Evolutionary conservation across 148 eudicot species (phyloP), one percentile per base, ranked within the genome.

Genomic region (Hydrangea macrophylla): DNA sequence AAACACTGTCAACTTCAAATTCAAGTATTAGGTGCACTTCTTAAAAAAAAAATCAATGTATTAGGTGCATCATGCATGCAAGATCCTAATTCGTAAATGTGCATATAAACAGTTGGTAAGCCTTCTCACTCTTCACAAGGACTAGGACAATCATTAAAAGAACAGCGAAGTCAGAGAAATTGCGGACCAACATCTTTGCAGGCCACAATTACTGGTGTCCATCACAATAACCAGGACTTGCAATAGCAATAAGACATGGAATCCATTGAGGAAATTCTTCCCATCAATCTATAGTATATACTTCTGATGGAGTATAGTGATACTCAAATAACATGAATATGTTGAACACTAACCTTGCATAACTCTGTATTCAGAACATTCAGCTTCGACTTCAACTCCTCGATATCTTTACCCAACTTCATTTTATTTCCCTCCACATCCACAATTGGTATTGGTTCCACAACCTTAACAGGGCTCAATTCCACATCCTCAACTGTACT

Each of bases 311-410:
- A n/a, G n/a, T n/a, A n/a, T n/a, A n/a, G n/a, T n/a, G n/a, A n/a
- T n/a, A n/a, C n/a, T 6, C 17, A 37, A 1, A 60, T 8, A 15
- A 54, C 36, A 32, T 31, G 20, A 60, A 35, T 58, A 2, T 7
- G 6, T 48, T 40, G 9, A 76, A 58, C 23, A 55, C 64, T 58
- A 25, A 88, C 94, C 90, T 88, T 84, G 18, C 57, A 71, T 67
- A 85, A 73, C 71, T 82, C 84, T 67, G 69, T 64, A 64, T 74
- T 85, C 71, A 84, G 35, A 58, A 35, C 65, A 74, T 68, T 73
- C 50, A 85, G 15, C 67, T 85, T 88, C 56, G 72, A 74, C 67
- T 80, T 80, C 76, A 85, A 70, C 51, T 82, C 85, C 44, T 80
- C 85, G 7, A 73, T 23, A 53, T 80, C 82, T 45, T 80, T 72